Base-by-base conservation (phyloP, 768 basidiomycete species). In the Xerocomus brunneocitrinus region DNA sequence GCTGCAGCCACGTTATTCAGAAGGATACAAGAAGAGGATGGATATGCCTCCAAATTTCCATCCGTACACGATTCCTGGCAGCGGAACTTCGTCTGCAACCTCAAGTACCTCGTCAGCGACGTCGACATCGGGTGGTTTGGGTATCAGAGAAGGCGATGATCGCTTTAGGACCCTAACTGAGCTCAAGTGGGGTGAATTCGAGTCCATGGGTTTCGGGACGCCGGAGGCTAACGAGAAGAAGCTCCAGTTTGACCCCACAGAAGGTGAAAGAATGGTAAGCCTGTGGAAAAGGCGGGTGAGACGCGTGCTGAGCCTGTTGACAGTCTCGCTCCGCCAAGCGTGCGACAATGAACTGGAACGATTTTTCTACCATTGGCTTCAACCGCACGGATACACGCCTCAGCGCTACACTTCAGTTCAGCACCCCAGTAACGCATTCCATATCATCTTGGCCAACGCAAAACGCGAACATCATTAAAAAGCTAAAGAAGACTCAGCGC, bases 171-270 rank as follows among this genome's bases (percentile, higher is more conserved):
- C 82, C 55, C 65, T 95, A 58, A 89, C 91, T 0, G 91, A 95
- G 53, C 72, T 94, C 57, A 88, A 85, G 63, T 97, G 94, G 94
- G 91, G 91, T 7, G 85, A 89, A 65, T 98, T 97, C 63, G 91
- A 95, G 74, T 72, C 78, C 36, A 77, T 83, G 70, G 94, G 94
- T 0, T 97, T 98, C 57, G 80, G 81, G 7, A 74, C 73, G 14
- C 64, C 77, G 30, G 79, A 72, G 27, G 64, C 55, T 1, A 71
- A 75, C 43, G 77, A 82, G 58, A 88, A 84, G 70, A 89, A 89
- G 70, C 76, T 98, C 31, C 83, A 92, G 64, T 98, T 99, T 68
- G 95, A 98, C 67, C 69, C 98, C 57, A 95, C 85, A 0, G 97
- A 98, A 72, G 79, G 84, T 52, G 94, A 94, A 25, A 77, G 91